A percentile compares a stretch with the other conserved stretches of the same genome.
Evolutionary conservation across 352 stramenopile species (phyloP).

Genomic region (Phytophthora europaea): DNA sequence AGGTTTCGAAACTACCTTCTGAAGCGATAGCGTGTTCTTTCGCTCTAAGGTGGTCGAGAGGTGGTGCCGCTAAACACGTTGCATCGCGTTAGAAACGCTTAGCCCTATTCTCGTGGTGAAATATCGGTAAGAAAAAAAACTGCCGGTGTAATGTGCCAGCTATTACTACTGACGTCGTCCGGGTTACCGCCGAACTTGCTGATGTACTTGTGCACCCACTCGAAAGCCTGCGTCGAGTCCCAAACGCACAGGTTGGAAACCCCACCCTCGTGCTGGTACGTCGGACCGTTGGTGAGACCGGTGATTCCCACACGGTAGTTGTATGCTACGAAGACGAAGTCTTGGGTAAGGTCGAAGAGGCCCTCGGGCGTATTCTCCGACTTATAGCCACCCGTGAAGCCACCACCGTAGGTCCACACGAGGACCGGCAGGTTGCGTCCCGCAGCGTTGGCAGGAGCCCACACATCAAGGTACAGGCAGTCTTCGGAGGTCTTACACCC

Average conservation of each 20-base stretch:
- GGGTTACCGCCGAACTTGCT: conserved; percentile 22
- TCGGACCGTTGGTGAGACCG: neutral
- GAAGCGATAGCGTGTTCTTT: too few species aligned
- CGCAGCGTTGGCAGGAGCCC: conserved; percentile 23
- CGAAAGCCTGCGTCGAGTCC: conserved; percentile 39
- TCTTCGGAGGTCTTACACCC: conserved; percentile 10
- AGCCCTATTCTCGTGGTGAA: too few species aligned
- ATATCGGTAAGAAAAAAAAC: too few species aligned
- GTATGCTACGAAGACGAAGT: neutral
- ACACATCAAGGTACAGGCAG: conserved; percentile 44
- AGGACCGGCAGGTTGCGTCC: conserved; percentile 43
- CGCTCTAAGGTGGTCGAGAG: too few species aligned
- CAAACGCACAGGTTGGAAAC: conserved; percentile 16
- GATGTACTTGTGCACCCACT: conserved; percentile 56
- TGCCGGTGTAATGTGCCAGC: too few species aligned
- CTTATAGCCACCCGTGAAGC: conserved; percentile 34
- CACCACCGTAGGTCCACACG: conserved; percentile 44
- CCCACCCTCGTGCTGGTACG: neutral
- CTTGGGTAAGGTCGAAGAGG: conserved; percentile 26
- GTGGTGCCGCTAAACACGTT: too few species aligned
- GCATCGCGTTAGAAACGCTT: too few species aligned
- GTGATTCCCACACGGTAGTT: neutral
- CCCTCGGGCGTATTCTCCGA: conserved; percentile 28
- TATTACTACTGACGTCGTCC: too few species aligned
- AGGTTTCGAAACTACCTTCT: too few species aligned